Evolutionary conservation across 2,329 filamentous ascomycete genomes (phyloP), one percentile per base, ranked within the genome.

Genomic region (Claviceps sp.): DNA sequence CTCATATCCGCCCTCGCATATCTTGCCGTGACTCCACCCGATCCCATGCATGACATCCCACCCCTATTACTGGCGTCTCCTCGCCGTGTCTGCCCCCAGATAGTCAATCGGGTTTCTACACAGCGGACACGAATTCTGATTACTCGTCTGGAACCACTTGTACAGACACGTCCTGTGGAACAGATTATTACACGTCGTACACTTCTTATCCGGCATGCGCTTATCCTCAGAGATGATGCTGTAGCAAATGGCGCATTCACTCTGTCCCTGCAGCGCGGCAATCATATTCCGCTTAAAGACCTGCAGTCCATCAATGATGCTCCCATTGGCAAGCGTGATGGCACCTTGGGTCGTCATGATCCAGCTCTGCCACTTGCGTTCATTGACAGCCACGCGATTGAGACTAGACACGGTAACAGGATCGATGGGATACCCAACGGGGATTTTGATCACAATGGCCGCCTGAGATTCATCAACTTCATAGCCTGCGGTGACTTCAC

Each of bases 231-330:
- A 88, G 57, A 98, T 88, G 63, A 98, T 89, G 54, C 84, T 89
- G 72, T 97, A 97, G 73, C 91, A 97, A 64, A 97, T 97, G 10
- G 93, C 89, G 64, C 93, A 98, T 68, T 98, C 93, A 19, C 80
- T 87, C 68, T 97, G 90, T 39, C 90, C 93, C 70, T 95, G 93
- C 58, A 98, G 76, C 4, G 88, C 87, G 1, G 89, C 88, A 14
- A 84, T 80, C 13, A 98, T 84, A 65, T 97, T 97, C 56, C 84
- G 81, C 57, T 87, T 82, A 75, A 95, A 97, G 8, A 88, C 83
- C 13, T 84, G 76, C 34, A 98, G 73, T 1, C 90, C 93, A 59
- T 97, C 91, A 51, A 90, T 85, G 53, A 98, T 80, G 63, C 80
- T 87, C 51, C 89, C 89, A 61, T 93, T 91, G 56, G 88, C 87